These are phyloP conservation scores for Coniochaeta hoffmannii DNA, from an alignment of 2,329 filamentous ascomycete species.

Conservation along the genomic window DNA sequence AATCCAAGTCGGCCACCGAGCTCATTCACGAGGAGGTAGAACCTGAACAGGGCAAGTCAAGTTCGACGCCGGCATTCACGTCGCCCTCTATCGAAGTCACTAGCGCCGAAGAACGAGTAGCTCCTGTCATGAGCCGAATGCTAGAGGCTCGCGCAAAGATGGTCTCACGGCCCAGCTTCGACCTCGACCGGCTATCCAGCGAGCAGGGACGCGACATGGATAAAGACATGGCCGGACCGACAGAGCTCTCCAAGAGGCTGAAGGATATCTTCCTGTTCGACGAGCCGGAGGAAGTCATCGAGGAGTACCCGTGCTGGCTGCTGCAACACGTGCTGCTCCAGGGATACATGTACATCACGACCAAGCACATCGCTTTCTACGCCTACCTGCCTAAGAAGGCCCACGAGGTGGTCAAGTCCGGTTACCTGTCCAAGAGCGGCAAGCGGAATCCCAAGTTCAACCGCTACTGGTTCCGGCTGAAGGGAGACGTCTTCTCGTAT, in stretches of 20 bases:
- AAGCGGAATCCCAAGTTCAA: constrained; percentile 81
- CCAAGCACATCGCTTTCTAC: constrained; percentile 92
- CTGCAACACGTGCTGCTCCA: constrained; percentile 87
- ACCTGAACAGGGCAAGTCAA: constrained; percentile 12
- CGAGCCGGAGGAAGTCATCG: constrained; percentile 73
- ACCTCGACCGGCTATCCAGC: constrained; percentile 38
- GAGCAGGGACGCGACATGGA: constrained; percentile 26
- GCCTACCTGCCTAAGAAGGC: constrained; percentile 93
- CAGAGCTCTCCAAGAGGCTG: constrained; percentile 60
- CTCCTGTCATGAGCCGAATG: constrained; percentile 72
- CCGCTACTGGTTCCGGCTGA: constrained; percentile 88
- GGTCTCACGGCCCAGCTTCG: constrained; percentile 49
- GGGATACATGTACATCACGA: constrained; percentile 92
- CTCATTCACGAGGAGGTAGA: constrained; percentile 23
- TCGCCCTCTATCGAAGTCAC: constrained; percentile 21
- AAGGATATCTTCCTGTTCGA: constrained; percentile 85
- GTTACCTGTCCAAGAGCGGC: constrained; percentile 81
- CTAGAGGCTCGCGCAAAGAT: constrained; percentile 63
- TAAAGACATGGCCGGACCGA: constrained; percentile 34
- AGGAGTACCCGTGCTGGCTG: constrained; percentile 92
- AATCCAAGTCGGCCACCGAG: constrained; percentile 20
- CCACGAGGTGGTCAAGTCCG: constrained; percentile 72
- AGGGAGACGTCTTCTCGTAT: constrained; percentile 87
- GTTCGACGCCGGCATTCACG: constrained; percentile 10
- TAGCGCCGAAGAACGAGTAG: constrained; percentile 39